Conservation (phyloP, 1,139 yeast genomes). For the Kodamaea ohmeri region DNA sequence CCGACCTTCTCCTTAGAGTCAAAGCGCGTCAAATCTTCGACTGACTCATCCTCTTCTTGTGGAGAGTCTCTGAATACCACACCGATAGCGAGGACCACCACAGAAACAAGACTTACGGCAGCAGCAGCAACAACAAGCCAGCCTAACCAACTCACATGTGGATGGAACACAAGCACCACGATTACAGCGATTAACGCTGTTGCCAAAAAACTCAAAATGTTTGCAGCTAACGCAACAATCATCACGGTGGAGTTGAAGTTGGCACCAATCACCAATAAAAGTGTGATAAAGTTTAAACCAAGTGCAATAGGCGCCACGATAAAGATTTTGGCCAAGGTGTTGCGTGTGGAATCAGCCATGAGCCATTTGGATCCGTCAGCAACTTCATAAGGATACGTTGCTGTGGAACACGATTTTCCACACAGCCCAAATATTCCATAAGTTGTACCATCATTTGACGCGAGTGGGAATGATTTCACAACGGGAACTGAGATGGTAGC, state of each 20-base stretch:
- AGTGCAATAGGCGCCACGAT: constrained; percentile 82
- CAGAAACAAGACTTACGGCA: constrained; percentile 45
- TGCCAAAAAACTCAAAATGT: constrained; percentile 47
- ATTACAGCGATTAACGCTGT: constrained; percentile 55
- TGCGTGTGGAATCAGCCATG: constrained; percentile 50
- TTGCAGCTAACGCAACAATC: constrained; percentile 28
- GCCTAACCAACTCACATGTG: constrained; percentile 63
- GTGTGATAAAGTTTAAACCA: constrained; percentile 59
- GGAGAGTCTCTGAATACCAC: constrained; percentile 18
- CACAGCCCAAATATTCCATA: constrained; percentile 93
- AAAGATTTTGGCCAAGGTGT: constrained; percentile 64
- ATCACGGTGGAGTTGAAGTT: constrained; percentile 11
- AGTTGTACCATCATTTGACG: constrained; percentile 38
- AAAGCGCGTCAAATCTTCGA: constrained; percentile 8
- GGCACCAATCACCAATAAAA: constrained; percentile 12
- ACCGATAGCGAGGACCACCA: constrained; percentile 26
- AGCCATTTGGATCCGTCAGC: constrained; percentile 27
- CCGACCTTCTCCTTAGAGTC: constrained; percentile 11
- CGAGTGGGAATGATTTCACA: constrained; percentile 36
- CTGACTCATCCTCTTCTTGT: constrained; percentile 12
- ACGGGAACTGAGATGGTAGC: constrained; percentile 53
- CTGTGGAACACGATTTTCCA: constrained; percentile 31
- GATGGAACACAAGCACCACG: constrained; percentile 56
- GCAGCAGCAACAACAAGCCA: constrained; percentile 71
- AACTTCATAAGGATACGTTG: constrained; percentile 34